Evolutionary conservation across 371 early-diverging fungal species (phyloP), one percentile per base, ranked within the genome.

Genomic region (Fennellomyces sp.): DNA sequence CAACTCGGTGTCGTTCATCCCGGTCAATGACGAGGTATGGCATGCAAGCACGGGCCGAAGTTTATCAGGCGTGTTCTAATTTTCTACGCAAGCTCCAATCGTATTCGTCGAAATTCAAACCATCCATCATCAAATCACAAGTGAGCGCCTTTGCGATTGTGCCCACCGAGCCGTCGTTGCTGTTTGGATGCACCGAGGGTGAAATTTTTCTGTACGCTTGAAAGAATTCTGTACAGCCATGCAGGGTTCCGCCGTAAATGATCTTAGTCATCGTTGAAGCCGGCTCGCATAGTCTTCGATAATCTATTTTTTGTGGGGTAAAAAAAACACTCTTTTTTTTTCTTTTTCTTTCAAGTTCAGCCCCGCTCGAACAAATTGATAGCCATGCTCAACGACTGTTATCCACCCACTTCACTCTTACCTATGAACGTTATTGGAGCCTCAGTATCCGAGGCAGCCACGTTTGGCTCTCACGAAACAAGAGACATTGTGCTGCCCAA

Each of bases 401-500:
- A 33, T 54, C 55, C 35, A 17, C 38, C 55, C n/a, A 26, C 55
- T 26, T 36, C 36, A 27, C 35, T 33, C 39, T 35, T 36, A 25
- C 50, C 8, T 29, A 87, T 91, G 89, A 88, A 91, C 65, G 68
- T 88, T 27, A 67, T 72, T 25, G 91, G 88, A 17, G 91, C 87
- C 42, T 75, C 81, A 38, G 85, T 91, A 23, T 86, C 88, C 52
- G 88, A 91, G 60, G 89, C 87, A 19, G 67, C 63, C 4, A 66
- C 58, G 27, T 71, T 60, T 60, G 79, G 67, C 65, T 82, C 74
- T 33, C 73, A 80, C 51, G 87, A 84, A 50, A 86, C 85, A 15
- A 75, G 83, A 69, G 87, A 95, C 72, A 97, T 97, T 57, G 82
- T 93, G 8, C 76, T 97, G 42, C 97, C 97, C 19, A 90, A 95